Conservation (phyloP, 768 basidiomycete species). For the Calocera viscosa region DNA sequence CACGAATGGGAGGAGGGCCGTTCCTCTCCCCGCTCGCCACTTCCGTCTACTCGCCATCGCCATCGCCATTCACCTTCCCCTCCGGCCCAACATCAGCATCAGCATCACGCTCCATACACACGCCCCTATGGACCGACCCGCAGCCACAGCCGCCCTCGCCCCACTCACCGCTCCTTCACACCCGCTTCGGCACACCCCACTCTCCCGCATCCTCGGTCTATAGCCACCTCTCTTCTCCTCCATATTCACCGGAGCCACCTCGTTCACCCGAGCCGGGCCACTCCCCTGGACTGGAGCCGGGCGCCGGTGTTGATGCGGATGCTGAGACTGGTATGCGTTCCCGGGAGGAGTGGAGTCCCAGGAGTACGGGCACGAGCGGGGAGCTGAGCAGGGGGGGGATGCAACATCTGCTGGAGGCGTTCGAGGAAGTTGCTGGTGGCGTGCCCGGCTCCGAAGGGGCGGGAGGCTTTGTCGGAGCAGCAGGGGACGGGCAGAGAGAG, state of each 20-base stretch:
- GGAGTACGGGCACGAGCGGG: not conserved
- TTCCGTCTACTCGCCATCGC: not conserved
- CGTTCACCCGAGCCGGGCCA: not conserved
- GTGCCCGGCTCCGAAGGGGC: not conserved
- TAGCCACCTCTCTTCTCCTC: not conserved
- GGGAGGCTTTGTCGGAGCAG: not conserved
- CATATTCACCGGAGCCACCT: not conserved
- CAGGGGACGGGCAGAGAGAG: not conserved
- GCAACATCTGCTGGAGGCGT: not conserved
- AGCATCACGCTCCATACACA: not conserved
- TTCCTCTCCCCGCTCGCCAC: constrained; percentile 1
- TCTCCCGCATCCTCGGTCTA: not conserved
- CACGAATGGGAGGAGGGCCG: not conserved
- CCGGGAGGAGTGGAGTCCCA: not conserved
- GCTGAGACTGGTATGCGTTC: too few relatives aligned
- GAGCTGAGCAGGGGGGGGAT: not conserved
- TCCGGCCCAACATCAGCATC: not conserved
- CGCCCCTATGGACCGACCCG: not conserved
- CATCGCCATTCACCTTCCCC: not conserved
- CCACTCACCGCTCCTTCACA: constrained; percentile 3
- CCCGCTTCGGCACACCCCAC: not conserved
- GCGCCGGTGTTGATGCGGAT: too few relatives aligned
- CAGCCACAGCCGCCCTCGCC: not conserved
- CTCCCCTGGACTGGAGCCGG: not conserved
- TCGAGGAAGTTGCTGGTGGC: not conserved